Percentiles rank a stretch among this genome's conserved stretches.
These are phyloP conservation scores for Dictyophora rubrovolvata DNA, from an alignment of 768 basidiomycete species.

Conservation along the genomic window DNA sequence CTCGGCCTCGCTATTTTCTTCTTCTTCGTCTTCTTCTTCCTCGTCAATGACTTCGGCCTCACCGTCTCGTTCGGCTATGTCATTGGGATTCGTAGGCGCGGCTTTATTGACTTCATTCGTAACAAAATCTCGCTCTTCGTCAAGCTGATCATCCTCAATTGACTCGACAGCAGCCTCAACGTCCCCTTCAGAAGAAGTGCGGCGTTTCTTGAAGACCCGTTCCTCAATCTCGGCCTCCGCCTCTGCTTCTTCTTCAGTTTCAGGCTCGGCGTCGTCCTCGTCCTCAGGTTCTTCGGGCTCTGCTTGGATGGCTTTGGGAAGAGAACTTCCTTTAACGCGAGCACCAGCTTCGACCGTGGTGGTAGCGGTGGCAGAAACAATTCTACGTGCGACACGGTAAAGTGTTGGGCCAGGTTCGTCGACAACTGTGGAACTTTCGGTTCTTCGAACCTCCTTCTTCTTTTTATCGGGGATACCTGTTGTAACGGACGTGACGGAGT, in stretches of 20 bases:
- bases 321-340: not conserved
- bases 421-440: conserved; percentile 43
- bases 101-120: conserved; percentile 21
- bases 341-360: not conserved
- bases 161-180: conserved; percentile 23
- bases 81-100: conserved; percentile 19
- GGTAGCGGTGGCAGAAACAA: not conserved
- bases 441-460: conserved; percentile 12
- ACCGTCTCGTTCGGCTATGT: conserved; percentile 27
- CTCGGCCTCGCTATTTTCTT: conserved; percentile 43
- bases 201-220: conserved; percentile 62
- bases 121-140: conserved; percentile 30
- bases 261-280: conserved; percentile 10
- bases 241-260: conserved; percentile 34
- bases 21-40: conserved; percentile 71
- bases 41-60: conserved; percentile 45
- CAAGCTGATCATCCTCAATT: conserved; percentile 20
- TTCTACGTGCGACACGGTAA: conserved; percentile 18
- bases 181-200: conserved; percentile 56
- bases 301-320: not conserved
- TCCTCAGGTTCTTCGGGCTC: not conserved
- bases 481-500: conserved; percentile 10
- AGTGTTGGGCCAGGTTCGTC: conserved; percentile 20
- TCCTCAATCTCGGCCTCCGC: conserved; percentile 35
- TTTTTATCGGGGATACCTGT: conserved; percentile 8